Percentiles rank a stretch among this genome's conserved stretches.
Conservation (phyloP, 202 grass and related monocot species). For the Carex sylvatica region DNA sequence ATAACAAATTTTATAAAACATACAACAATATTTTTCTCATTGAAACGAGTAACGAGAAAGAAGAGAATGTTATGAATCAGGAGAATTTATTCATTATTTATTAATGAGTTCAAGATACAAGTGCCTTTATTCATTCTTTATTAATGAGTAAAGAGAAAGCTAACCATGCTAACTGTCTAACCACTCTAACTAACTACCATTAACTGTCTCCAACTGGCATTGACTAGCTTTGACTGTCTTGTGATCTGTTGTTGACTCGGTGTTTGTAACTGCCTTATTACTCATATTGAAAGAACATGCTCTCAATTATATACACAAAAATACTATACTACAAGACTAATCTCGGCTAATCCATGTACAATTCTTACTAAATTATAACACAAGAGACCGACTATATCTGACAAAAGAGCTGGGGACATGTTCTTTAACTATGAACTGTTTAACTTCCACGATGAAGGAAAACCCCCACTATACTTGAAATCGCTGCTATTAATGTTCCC, state of each 20-base stretch:
- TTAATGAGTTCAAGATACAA: no score
- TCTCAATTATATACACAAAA: not conserved
- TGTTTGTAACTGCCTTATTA: no score
- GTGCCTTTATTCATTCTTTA: no score
- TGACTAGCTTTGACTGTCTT: no score
- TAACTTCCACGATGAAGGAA: constrained; percentile 26
- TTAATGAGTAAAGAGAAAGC: no score
- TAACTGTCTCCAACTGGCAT: no score
- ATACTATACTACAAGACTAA: not conserved
- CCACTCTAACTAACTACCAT: no score
- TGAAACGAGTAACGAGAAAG: no score
- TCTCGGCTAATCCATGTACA: not conserved
- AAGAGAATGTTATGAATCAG: no score
- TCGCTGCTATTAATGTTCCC: constrained; percentile 43
- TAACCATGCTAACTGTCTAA: no score
- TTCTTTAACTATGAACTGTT: constrained; percentile 18
- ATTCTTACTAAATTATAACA: not conserved
- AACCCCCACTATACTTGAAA: constrained; percentile 62
- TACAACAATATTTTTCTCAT: not conserved
- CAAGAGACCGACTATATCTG: not conserved
- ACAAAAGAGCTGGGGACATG: not conserved
- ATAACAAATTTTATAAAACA: not conserved
- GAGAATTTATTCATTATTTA: no score
- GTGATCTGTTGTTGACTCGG: no score
- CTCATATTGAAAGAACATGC: not conserved